phyloP scores from a whole-genome alignment of 2,329 filamentous ascomycete genomes.

The Plectosphaerella plurivora region DNA sequence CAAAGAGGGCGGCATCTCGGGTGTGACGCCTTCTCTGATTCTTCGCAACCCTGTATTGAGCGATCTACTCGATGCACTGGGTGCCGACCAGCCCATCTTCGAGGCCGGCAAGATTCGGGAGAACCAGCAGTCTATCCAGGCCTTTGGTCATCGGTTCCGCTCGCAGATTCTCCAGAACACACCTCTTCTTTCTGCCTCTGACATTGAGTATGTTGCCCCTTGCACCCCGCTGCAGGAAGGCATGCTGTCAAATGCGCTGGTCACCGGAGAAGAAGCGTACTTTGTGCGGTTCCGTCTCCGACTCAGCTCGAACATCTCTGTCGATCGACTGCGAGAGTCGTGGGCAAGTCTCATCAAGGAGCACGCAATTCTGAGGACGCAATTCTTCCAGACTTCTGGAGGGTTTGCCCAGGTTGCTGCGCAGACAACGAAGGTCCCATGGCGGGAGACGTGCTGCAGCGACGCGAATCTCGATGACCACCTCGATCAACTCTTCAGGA shows the following conservation, averaged over 20 bases:
- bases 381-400: constrained; percentile 67
- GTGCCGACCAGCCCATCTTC: constrained; percentile 8
- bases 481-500: constrained; percentile 28
- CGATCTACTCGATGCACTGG: constrained; percentile 38
- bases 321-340: constrained; percentile 44
- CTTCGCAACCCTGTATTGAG: constrained; percentile 56
- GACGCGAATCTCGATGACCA: constrained; percentile 24
- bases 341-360: constrained; percentile 50
- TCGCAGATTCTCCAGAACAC: constrained; percentile 41
- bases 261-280: constrained; percentile 56
- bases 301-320: constrained; percentile 41
- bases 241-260: constrained; percentile 69
- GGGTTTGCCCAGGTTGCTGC: constrained; percentile 73
- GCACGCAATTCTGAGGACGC: constrained; percentile 65
- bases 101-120: constrained; percentile 30
- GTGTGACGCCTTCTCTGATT: constrained; percentile 60
- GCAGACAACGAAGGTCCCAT: constrained; percentile 34
- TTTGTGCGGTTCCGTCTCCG: constrained; percentile 70
- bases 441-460: constrained; percentile 30
- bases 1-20: constrained; percentile 55
- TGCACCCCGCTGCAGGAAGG: constrained; percentile 86
- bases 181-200: constrained; percentile 13
- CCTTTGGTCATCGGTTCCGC: constrained; percentile 59
- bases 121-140: constrained; percentile 56
- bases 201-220: constrained; percentile 71